These are phyloP conservation scores for Vanderwaltozyma polyspora DNA, from an alignment of 805 yeast genomes.

Conservation along the genomic window DNA sequence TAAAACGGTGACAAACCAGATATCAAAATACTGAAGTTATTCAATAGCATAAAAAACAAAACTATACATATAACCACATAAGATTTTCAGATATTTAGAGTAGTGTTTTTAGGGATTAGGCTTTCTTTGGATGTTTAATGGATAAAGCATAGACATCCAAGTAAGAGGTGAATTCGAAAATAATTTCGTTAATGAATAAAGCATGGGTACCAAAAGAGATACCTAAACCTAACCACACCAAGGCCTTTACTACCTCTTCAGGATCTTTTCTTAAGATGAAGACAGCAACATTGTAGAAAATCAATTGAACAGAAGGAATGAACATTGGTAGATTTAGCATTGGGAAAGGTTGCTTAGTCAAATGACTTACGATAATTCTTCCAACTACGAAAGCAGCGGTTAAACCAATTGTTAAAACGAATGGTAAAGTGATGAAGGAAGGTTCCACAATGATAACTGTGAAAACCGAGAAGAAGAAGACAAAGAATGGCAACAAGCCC, in stretches of 20 bases:
- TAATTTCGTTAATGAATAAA: slow-evolving; percentile 65
- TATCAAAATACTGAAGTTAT: no score
- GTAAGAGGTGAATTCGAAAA: slow-evolving; percentile 70
- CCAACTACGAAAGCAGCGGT: slow-evolving; percentile 81
- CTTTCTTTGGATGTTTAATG: slow-evolving; percentile 66
- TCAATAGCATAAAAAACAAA: background rate
- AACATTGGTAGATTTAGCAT: slow-evolving; percentile 58
- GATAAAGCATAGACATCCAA: slow-evolving; percentile 80
- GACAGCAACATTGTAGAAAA: slow-evolving; percentile 19
- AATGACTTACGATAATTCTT: slow-evolving; percentile 76
- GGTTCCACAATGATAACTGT: slow-evolving; percentile 42
- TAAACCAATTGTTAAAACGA: slow-evolving; percentile 60
- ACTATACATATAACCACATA: background rate
- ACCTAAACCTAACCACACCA: slow-evolving; percentile 58
- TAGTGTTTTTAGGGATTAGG: slow-evolving; percentile 1
- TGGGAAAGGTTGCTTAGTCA: slow-evolving; percentile 75
- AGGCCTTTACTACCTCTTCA: slow-evolving; percentile 35
- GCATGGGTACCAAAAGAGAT: slow-evolving; percentile 58
- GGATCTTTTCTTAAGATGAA: slow-evolving; percentile 26
- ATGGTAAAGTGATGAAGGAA: slow-evolving; percentile 40
- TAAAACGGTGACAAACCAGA: no score
- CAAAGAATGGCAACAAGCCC: slow-evolving; percentile 61
- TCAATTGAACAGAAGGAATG: slow-evolving; percentile 44
- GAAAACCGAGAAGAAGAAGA: slow-evolving; percentile 41
- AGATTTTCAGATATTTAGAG: no score